Percentiles rank a stretch among this genome's conserved stretches.
phyloP scores from a whole-genome alignment of 768 basidiomycete genomes.

The Panus rudis region DNA sequence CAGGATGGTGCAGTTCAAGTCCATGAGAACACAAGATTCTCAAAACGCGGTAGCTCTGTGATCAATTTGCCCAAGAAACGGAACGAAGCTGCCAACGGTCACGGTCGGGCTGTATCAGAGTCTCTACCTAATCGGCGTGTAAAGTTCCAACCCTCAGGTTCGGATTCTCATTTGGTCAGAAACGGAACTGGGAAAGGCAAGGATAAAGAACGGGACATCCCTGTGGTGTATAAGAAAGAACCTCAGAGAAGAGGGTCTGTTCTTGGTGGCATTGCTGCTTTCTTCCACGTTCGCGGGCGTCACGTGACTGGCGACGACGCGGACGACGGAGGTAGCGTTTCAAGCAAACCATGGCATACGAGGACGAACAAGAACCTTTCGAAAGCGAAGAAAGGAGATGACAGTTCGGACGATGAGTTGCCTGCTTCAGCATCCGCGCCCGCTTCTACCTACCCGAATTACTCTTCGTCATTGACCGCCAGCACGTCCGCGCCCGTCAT shows the following conservation, averaged over 20 bases:
- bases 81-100: conserved; percentile 8
- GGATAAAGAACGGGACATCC: background rate
- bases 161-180: background rate
- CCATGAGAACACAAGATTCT: conserved; percentile 52
- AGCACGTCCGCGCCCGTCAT: no score
- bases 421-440: background rate
- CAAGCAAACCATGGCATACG: conserved; percentile 25
- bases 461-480: conserved; percentile 1
- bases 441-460: background rate
- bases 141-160: conserved; percentile 4
- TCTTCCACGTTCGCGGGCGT: conserved; percentile 28
- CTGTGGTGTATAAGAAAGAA: no score
- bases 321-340: conserved; percentile 1
- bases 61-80: conserved; percentile 3
- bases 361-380: conserved; percentile 30
- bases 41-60: conserved; percentile 6
- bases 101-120: conserved; percentile 7
- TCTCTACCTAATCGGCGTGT: background rate
- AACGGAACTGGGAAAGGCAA: conserved; percentile 1
- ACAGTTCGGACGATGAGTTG: conserved; percentile 23
- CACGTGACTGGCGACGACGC: background rate
- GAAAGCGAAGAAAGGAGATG: conserved; percentile 13
- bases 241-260: conserved; percentile 21
- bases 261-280: conserved; percentile 39
- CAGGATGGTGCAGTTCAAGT: conserved; percentile 29